Percentiles rank a stretch among this genome's conserved stretches.
These are phyloP conservation scores for Tylopilus orsonianus DNA, from an alignment of 1,284 basidiomycete species.

Conservation along the genomic window DNA sequence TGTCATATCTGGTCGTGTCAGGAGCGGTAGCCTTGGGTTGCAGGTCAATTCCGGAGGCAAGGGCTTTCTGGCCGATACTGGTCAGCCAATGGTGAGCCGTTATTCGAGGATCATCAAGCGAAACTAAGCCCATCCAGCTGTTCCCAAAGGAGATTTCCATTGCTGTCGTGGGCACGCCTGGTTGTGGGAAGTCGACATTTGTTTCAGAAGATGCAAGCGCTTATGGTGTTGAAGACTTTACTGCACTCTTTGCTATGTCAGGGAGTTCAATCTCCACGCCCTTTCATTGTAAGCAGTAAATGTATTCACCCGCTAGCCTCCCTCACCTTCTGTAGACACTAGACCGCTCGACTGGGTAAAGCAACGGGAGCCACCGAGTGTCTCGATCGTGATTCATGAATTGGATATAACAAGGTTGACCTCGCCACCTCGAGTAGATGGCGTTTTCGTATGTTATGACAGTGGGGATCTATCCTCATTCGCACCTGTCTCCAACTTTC, in stretches of 20 bases:
- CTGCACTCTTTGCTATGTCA: constrained; percentile 29
- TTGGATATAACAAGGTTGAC: constrained; percentile 38
- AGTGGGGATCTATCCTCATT: constrained; percentile 60
- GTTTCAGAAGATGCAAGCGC: constrained; percentile 67
- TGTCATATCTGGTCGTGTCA: constrained; percentile 41
- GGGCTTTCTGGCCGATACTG: constrained; percentile 40
- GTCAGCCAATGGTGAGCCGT: constrained; percentile 33
- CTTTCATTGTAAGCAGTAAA: constrained; percentile 42
- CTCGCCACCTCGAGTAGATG: constrained; percentile 60
- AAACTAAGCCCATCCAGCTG: constrained; percentile 20
- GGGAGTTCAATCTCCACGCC: constrained; percentile 36
- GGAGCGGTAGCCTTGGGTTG: constrained; percentile 58
- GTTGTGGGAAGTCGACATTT: constrained; percentile 71
- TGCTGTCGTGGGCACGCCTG: constrained; percentile 63
- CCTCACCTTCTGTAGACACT: constrained; percentile 26
- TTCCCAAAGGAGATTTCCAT: constrained; percentile 48
- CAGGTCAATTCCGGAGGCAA: constrained; percentile 36
- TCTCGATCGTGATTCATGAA: constrained; percentile 35
- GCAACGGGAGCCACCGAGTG: constrained; percentile 30
- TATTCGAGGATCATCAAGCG: constrained; percentile 17
- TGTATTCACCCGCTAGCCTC: constrained; percentile 8
- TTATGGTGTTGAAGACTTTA: constrained; percentile 39
- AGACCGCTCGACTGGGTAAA: constrained; percentile 36
- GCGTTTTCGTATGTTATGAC: constrained; percentile 75
- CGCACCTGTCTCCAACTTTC: constrained; percentile 56